Percentiles rank a stretch among this genome's conserved stretches.
Conservation (phyloP, 495 filamentous ascomycete species). For the Hyaloscypha variabilis region DNA sequence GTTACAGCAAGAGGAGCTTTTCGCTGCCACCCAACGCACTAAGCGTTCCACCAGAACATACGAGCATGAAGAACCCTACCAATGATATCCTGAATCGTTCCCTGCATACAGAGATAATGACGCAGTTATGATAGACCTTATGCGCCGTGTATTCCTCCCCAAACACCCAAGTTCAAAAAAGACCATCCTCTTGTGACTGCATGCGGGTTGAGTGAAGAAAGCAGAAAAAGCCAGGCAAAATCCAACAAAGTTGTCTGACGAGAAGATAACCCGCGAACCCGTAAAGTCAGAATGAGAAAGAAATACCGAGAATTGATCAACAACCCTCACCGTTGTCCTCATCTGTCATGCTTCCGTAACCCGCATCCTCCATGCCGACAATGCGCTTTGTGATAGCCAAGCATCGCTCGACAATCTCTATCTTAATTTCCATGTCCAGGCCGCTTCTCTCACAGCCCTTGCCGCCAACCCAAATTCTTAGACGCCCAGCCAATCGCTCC, state of each 20-base stretch:
- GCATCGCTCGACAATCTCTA: conserved; percentile 50
- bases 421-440: conserved; percentile 46
- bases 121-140: neutral
- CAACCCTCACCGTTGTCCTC: conserved; percentile 29
- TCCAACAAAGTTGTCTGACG: neutral
- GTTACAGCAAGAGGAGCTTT: neutral
- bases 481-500: conserved; percentile 52
- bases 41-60: neutral
- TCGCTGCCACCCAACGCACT: neutral
- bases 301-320: conserved; percentile 10
- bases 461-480: conserved; percentile 59
- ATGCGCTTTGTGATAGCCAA: conserved; percentile 49
- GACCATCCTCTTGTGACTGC: neutral
- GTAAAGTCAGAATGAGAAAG: neutral
- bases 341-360: conserved; percentile 50
- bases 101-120: neutral
- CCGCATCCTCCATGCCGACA: conserved; percentile 57
- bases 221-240: neutral
- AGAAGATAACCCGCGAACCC: neutral
- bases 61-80: neutral
- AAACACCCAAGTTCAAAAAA: neutral
- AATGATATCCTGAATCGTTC: neutral
- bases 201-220: neutral
- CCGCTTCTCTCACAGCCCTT: conserved; percentile 43
- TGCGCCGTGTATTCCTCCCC: neutral